Evolutionary conservation across 2,329 filamentous ascomycete genomes (phyloP).

Genomic region (Epichloe elymi): DNA sequence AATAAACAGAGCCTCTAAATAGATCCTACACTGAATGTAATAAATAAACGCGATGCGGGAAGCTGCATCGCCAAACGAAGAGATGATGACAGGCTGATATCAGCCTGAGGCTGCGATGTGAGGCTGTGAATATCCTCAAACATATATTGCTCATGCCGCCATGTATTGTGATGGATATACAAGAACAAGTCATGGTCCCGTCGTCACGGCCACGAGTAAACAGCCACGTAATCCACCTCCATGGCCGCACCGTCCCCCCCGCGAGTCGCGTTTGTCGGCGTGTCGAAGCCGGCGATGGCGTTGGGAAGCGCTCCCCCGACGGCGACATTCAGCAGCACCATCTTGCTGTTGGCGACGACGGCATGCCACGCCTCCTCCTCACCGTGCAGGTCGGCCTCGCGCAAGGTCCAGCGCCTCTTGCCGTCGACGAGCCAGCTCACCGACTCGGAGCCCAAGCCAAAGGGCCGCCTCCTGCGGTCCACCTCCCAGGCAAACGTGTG

Average conservation of each 20-base stretch:
- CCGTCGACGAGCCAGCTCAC: conserved; percentile 25
- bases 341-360: conserved; percentile 18
- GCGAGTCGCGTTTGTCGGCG: conserved; percentile 20
- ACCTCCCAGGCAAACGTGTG: conserved; percentile 21
- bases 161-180: no score
- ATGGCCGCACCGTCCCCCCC: conserved; percentile 20
- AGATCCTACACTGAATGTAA: no score
- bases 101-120: no score
- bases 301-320: conserved; percentile 26
- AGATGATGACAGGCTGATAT: no score
- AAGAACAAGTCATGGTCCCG: no score
- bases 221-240: conserved; percentile 28
- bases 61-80: no score
- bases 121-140: no score
- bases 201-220: conserved; percentile 11
- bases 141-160: no score
- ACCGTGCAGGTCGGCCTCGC: conserved; percentile 13
- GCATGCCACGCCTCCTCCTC: conserved; percentile 15
- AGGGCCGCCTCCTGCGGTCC: conserved; percentile 11
- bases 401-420: conserved; percentile 14
- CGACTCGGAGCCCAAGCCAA: conserved; percentile 11
- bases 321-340: conserved; percentile 27
- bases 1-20: no score
- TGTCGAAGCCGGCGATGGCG: conserved; percentile 17
- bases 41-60: no score